These are phyloP conservation scores for Phlegmacium glaucopus DNA, from an alignment of 768 basidiomycete species.

Conservation along the genomic window DNA sequence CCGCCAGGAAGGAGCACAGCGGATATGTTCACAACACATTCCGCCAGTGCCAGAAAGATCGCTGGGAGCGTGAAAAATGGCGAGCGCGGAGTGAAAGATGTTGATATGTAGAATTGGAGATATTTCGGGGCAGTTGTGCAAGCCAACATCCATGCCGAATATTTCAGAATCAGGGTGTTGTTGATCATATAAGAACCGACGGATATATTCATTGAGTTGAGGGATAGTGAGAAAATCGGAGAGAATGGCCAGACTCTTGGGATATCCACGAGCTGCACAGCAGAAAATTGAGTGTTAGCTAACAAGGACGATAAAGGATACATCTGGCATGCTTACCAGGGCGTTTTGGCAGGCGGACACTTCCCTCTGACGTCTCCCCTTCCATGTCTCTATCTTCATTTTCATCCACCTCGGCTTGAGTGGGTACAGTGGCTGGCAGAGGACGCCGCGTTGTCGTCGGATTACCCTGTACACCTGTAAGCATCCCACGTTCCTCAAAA, in stretches of 20 bases:
- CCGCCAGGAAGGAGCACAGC: constrained; percentile 16
- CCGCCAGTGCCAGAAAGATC: constrained; percentile 10
- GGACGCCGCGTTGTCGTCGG: no score
- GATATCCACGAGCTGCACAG: no score
- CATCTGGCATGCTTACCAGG: neutral
- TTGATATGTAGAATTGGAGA: no score
- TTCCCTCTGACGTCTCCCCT: neutral
- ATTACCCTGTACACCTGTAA: neutral
- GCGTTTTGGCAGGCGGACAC: neutral
- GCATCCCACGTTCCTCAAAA: constrained; percentile 11
- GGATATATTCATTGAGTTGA: neutral
- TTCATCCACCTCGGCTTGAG: no score
- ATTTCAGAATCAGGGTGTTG: no score
- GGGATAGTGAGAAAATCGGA: neutral
- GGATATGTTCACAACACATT: constrained; percentile 17
- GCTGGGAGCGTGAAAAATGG: constrained; percentile 14
- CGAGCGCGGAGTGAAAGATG: no score
- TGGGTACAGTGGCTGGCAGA: no score
- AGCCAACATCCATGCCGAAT: no score
- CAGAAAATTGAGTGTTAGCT: neutral
- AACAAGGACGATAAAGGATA: no score
- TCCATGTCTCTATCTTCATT: neutral
- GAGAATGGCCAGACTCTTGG: neutral
- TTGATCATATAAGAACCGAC: neutral
- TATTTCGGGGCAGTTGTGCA: no score